Evolutionary conservation across 1,284 basidiomycete species (phyloP), one percentile per base, ranked within the genome.

Genomic region (Trichosporon asahii): DNA sequence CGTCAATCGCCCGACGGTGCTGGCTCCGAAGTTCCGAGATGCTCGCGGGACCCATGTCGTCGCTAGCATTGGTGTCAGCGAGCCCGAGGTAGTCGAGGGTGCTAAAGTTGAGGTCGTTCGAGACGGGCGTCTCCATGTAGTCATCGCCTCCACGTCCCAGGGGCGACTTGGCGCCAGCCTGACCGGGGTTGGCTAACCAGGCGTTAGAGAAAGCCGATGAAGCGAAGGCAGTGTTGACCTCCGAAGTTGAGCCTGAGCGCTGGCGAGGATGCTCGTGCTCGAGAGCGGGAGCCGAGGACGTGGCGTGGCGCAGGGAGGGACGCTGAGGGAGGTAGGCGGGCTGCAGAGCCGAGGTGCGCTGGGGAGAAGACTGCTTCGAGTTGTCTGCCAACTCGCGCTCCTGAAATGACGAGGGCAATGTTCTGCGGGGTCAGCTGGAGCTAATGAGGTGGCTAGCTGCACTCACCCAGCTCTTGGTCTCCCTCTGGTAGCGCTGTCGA

Each of bases 1-100:
- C 80, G 18, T 89, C 89, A 77, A 95, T 93, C 46, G 91, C 93
- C 44, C 91, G 90, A 82, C 94, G 93, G 55, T 91, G 91, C 81
- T 94, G 93, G 74, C 88, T 91, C 74, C 91, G 89, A 71, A 94
- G 85, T 83, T 94, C 93, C 18, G 91, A 89, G 72, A 94, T 89
- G 65, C 91, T 93, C 11, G 91, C 93, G 3, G 91, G 91, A 1
- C 89, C 89, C 12, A 79, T 78, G 23, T 73, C 74, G 3, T 61
- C 70, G n/a, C 77, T 76, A 15, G 64, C 61, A 18, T 72, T 74
- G 0, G 64, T 53, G 66, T 82, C 81, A 76, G 95, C 95, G 75
- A 98, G 87, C 61, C 95, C 95, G 66, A 98, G 90, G 81, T 97
- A 97, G 83, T 95, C 94, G 73, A 98, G 88, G 29, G 95, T 97